Evolutionary conservation across 148 eudicot species (phyloP).

Genomic region (Fagopyrum homotropicum): DNA sequence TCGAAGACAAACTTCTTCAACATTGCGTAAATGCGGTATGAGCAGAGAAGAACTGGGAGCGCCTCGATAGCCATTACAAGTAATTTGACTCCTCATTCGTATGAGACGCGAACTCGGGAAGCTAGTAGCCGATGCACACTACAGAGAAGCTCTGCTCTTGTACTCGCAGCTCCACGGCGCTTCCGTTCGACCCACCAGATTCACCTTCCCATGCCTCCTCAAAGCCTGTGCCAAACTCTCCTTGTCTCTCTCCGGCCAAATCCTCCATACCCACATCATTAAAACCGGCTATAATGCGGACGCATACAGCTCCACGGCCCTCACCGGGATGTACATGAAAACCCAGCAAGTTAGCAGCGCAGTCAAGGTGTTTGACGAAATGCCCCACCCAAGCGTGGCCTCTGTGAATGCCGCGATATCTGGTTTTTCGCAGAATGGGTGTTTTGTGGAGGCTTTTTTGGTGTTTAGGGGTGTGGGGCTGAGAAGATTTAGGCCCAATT

Average conservation of each 20-base stretch:
- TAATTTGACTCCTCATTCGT: not conserved
- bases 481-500: conserved; percentile 36
- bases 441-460: conserved; percentile 30
- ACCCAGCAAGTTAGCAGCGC: conserved; percentile 16
- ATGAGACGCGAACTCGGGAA: conserved; percentile 35
- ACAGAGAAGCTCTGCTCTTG: conserved; percentile 33
- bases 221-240: conserved; percentile 58
- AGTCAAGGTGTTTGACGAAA: conserved; percentile 32
- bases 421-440: conserved; percentile 49
- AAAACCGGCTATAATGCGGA: conserved; percentile 43
- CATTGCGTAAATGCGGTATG: not conserved
- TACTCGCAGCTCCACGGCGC: conserved; percentile 40
- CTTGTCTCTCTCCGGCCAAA: conserved; percentile 35
- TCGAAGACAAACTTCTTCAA: not conserved
- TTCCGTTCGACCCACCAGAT: conserved; percentile 30
- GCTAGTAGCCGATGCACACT: conserved; percentile 40
- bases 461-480: conserved; percentile 41
- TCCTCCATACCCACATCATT: conserved; percentile 56
- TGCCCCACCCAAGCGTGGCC: conserved; percentile 22
- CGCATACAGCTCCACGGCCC: conserved; percentile 45
- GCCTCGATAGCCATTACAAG: not conserved
- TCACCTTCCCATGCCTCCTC: conserved; percentile 59
- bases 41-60: not conserved
- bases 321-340: conserved; percentile 48
- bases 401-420: conserved; percentile 32